Evolutionary conservation across 768 basidiomycete species (phyloP).

Genomic region (Xerocomellus chrysenteron): DNA sequence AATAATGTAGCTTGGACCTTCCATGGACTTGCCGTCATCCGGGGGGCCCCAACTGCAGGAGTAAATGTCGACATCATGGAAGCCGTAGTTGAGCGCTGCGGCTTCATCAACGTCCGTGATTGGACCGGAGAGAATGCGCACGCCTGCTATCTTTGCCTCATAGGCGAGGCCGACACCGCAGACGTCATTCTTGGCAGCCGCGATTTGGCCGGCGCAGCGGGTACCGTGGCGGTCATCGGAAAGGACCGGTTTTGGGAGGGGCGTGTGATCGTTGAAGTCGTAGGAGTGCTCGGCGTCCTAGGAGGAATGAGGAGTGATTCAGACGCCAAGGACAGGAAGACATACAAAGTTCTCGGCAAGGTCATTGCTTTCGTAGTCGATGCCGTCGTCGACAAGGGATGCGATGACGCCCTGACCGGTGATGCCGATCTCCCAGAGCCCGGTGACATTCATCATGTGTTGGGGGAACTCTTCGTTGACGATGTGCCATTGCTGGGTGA

Average conservation of each 20-base stretch:
- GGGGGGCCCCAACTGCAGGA: constrained; percentile 99
- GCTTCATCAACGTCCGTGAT: constrained; percentile 97
- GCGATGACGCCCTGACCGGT: constrained; percentile 85
- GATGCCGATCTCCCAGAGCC: constrained; percentile 87
- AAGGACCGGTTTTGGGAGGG: constrained; percentile 83
- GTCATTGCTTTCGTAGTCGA: constrained; percentile 88
- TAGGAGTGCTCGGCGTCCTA: constrained; percentile 87
- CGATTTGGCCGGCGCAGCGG: constrained; percentile 95
- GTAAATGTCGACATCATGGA: constrained; percentile 84
- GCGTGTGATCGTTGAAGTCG: constrained; percentile 93
- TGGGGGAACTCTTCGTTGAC: constrained; percentile 82
- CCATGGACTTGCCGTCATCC: constrained; percentile 93
- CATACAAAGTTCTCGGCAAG: constrained; percentile 90
- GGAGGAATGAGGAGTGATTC: background rate
- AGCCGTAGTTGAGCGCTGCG: constrained; percentile 90
- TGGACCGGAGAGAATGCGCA: constrained; percentile 92
- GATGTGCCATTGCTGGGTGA: constrained; percentile 90
- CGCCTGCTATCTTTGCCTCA: constrained; percentile 85
- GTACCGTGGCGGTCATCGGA: constrained; percentile 96
- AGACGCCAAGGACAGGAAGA: constrained; percentile 11
- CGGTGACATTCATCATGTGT: constrained; percentile 90
- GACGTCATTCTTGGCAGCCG: constrained; percentile 86
- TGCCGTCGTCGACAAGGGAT: constrained; percentile 91
- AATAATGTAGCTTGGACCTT: constrained; percentile 88
- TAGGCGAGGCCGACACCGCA: constrained; percentile 97